Conservation (phyloP, 768 basidiomycete species). For the Coprinellus micaceus region DNA sequence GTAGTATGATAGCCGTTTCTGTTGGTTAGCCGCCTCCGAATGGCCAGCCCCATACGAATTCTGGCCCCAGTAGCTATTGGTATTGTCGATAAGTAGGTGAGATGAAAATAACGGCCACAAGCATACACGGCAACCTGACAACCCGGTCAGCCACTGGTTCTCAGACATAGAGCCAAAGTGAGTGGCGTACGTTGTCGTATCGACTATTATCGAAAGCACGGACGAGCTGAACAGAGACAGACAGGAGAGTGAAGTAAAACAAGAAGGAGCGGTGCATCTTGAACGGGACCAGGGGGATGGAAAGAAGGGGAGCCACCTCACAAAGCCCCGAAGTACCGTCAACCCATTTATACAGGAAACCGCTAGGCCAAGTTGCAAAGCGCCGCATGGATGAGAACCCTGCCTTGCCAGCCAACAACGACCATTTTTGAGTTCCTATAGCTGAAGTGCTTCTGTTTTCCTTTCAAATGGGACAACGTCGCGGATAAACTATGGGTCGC, state of each 20-base stretch:
- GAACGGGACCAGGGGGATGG: not conserved
- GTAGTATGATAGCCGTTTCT: conserved; percentile 61
- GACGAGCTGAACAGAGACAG: conserved; percentile 5
- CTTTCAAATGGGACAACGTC: not conserved
- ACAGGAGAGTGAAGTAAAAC: conserved; percentile 5
- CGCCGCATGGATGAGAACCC: not conserved
- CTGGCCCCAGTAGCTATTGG: conserved; percentile 66
- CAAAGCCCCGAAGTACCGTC: not conserved
- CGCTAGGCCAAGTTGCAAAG: not conserved
- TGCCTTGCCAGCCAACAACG: conserved; percentile 1
- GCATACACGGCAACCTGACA: conserved; percentile 54
- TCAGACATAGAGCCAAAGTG: not conserved
- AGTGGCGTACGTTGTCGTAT: conserved; percentile 57
- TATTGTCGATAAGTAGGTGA: not conserved
- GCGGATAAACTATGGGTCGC: not conserved
- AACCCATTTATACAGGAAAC: not conserved
- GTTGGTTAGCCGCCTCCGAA: conserved; percentile 48
- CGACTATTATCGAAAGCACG: conserved; percentile 52
- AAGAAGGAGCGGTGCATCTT: not conserved
- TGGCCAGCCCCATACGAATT: conserved; percentile 66
- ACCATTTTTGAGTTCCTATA: not conserved
- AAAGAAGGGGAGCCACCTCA: not conserved
- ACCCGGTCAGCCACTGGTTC: conserved; percentile 2
- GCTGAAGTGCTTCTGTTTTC: conserved; percentile 3
- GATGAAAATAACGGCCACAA: not conserved